Evolutionary conservation across 1,284 basidiomycete genomes (phyloP).

Genomic region (Agaricales sp.): DNA sequence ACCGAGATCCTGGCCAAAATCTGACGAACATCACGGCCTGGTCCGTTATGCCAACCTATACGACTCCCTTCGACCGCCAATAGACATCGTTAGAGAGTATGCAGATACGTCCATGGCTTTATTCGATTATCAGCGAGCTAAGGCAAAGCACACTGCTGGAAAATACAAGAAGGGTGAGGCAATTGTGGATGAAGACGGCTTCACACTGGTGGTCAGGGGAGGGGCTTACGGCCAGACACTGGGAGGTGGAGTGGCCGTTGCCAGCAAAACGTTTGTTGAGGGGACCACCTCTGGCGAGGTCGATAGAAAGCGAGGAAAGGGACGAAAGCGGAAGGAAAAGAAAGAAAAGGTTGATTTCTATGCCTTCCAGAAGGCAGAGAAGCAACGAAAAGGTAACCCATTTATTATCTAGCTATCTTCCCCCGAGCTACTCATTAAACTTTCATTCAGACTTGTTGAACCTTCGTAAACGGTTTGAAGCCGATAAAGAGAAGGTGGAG

Average conservation of each 20-base stretch:
- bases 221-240: conserved; percentile 82
- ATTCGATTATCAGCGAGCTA: conserved; percentile 64
- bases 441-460: conserved; percentile 53
- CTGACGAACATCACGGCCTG: conserved; percentile 50
- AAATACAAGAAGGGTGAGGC: conserved; percentile 72
- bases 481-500: conserved; percentile 81
- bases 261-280: conserved; percentile 63
- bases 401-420: conserved; percentile 3
- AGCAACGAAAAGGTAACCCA: conserved; percentile 71
- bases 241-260: conserved; percentile 72
- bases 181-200: conserved; percentile 86
- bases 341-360: conserved; percentile 76
- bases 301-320: conserved; percentile 14
- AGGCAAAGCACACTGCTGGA: conserved; percentile 48
- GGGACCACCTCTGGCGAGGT: conserved; percentile 22
- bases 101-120: conserved; percentile 68
- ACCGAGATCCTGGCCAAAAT: conserved; percentile 49
- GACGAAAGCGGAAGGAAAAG: conserved; percentile 51
- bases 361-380: conserved; percentile 81
- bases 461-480: conserved; percentile 74
- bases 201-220: conserved; percentile 81
- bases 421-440: conserved; percentile 6
- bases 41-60: conserved; percentile 60
- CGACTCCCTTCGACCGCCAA: conserved; percentile 55
- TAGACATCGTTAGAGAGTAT: conserved; percentile 61